A percentile compares a stretch with the other conserved stretches of the same genome.
phyloP scores from a whole-genome alignment of 2,329 filamentous ascomycete genomes.

The Ophiostoma triangulosporum region DNA sequence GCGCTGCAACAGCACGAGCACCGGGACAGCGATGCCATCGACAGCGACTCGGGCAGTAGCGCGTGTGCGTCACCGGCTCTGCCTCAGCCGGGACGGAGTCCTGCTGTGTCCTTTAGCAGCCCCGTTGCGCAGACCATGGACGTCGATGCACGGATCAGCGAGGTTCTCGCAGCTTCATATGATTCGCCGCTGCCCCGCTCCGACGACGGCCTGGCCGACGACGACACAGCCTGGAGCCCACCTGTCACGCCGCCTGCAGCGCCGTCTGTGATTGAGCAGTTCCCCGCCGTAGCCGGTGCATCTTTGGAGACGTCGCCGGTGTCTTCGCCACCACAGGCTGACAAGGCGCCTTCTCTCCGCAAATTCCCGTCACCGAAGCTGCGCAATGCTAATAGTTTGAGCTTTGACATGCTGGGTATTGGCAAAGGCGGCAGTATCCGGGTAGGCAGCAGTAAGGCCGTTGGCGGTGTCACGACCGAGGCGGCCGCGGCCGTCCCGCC shows the following conservation, averaged over 20 bases:
- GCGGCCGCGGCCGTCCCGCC: constrained; percentile 1
- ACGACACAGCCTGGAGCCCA: constrained; percentile 7
- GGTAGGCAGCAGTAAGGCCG: constrained; percentile 13
- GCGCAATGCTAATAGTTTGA: constrained; percentile 20
- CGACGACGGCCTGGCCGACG: constrained; percentile 6
- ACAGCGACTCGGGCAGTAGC: neutral
- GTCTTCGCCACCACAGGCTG: neutral
- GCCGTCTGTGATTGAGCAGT: neutral
- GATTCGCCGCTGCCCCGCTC: constrained; percentile 1
- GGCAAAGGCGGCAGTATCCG: constrained; percentile 15
- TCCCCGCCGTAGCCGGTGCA: neutral
- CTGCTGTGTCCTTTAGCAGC: neutral
- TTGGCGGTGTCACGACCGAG: constrained; percentile 13
- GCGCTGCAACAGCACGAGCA: neutral
- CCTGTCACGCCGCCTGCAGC: constrained; percentile 3
- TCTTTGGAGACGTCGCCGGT: neutral
- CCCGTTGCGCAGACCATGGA: neutral
- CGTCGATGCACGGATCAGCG: neutral
- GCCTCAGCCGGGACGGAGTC: neutral
- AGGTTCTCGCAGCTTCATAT: neutral
- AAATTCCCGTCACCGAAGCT: constrained; percentile 15
- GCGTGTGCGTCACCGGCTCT: neutral
- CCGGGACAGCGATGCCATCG: neutral
- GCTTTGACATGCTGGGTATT: constrained; percentile 18
- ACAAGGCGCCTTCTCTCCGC: neutral